Conservation (phyloP, 2,329 filamentous ascomycete species). For the Diplodia intermedia region DNA sequence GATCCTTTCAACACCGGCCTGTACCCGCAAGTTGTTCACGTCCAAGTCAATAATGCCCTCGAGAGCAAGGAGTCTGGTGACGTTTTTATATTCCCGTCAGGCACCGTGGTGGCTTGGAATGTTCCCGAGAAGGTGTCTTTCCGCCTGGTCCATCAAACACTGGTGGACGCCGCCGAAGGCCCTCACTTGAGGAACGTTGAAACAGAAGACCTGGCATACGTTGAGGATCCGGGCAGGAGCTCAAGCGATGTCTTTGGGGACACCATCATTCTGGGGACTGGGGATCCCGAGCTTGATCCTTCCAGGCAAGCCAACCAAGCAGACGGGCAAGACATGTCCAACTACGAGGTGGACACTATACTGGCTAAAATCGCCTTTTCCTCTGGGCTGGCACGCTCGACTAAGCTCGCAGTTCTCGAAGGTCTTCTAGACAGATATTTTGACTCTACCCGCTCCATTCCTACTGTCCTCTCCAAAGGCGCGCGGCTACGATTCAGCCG, state of each 20-base stretch:
- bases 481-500: constrained; percentile 66
- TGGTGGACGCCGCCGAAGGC: constrained; percentile 77
- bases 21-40: constrained; percentile 70
- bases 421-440: constrained; percentile 83
- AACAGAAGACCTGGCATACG: constrained; percentile 87
- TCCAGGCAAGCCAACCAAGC: constrained; percentile 52
- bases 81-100: constrained; percentile 94
- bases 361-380: constrained; percentile 97
- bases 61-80: constrained; percentile 70
- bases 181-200: constrained; percentile 77
- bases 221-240: constrained; percentile 75
- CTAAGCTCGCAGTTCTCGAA: constrained; percentile 92
- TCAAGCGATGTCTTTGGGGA: constrained; percentile 83
- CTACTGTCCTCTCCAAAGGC: constrained; percentile 75
- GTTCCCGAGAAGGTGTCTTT: constrained; percentile 76
- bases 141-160: constrained; percentile 71
- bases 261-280: constrained; percentile 86
- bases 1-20: constrained; percentile 68
- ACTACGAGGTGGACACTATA: constrained; percentile 63
- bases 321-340: constrained; percentile 21
- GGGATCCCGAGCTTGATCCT: constrained; percentile 47
- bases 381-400: constrained; percentile 88
- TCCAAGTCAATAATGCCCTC: constrained; percentile 57
- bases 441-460: constrained; percentile 82
- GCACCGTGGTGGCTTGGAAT: constrained; percentile 92